Percentiles rank a stretch among this genome's conserved stretches.
Evolutionary conservation across 1,139 yeast species (phyloP).

Genomic region (Lodderomyces parapsilosis): DNA sequence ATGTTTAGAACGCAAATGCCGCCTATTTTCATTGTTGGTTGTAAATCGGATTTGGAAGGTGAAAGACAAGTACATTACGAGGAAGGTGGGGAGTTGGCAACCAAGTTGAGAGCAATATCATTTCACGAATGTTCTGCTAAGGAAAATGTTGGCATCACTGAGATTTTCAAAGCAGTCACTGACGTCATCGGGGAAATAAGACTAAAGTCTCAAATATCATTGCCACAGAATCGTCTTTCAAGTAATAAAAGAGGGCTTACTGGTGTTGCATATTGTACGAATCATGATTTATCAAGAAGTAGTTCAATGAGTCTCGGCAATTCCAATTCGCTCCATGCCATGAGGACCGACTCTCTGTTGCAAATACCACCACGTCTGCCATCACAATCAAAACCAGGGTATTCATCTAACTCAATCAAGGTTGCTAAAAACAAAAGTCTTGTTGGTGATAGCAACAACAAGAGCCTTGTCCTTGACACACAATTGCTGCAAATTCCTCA

Average conservation of each 20-base stretch:
- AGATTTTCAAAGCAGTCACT: slow-evolving; percentile 21
- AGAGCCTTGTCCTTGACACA: too few species aligned
- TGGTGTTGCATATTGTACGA: background rate
- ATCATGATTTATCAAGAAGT: background rate
- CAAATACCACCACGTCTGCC: background rate
- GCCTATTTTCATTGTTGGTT: slow-evolving; percentile 32
- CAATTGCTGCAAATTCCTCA: background rate
- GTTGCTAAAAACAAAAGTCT: background rate
- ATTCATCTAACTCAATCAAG: background rate
- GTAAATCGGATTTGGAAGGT: slow-evolving; percentile 29
- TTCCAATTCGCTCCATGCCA: background rate
- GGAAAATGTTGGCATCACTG: slow-evolving; percentile 22
- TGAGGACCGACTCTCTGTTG: background rate
- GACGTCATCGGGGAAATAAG: background rate
- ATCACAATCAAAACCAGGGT: background rate
- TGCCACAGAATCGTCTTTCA: background rate
- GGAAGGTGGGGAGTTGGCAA: slow-evolving; percentile 31
- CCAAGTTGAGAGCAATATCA: slow-evolving; percentile 24
- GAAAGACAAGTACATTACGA: slow-evolving; percentile 26
- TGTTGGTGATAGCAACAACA: background rate
- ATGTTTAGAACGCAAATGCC: slow-evolving; percentile 23
- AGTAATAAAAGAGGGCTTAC: too few species aligned
- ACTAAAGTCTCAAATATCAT: background rate
- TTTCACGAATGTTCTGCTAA: slow-evolving; percentile 33
- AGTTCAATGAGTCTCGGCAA: background rate